Conservation (phyloP, 2,329 filamentous ascomycete species). For the Thermoascus crustaceus region DNA sequence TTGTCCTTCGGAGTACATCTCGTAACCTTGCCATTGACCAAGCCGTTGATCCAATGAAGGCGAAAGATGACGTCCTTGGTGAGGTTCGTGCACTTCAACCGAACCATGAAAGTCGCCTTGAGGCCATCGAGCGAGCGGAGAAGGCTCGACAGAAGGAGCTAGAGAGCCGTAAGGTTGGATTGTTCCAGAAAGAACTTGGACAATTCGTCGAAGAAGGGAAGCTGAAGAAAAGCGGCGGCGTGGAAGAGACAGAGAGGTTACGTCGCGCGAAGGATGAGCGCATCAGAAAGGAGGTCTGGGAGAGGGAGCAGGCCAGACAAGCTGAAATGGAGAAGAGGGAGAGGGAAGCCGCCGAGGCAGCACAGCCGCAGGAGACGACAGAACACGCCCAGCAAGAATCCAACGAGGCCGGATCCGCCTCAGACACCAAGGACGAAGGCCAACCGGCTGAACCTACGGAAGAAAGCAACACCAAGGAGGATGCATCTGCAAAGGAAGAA, state of each 20-base stretch:
- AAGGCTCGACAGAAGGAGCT: conserved; percentile 84
- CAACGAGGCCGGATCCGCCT: conserved; percentile 7
- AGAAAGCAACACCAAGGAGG: conserved; percentile 6
- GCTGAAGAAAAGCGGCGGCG: conserved; percentile 90
- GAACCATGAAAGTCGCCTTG: conserved; percentile 85
- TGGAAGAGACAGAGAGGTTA: conserved; percentile 85
- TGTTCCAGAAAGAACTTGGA: conserved; percentile 77
- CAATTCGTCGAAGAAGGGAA: conserved; percentile 82
- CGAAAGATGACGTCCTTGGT: conserved; percentile 83
- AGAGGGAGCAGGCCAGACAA: conserved; percentile 44
- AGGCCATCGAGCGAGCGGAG: conserved; percentile 96
- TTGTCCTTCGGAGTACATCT: conserved; percentile 43
- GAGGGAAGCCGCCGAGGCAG: conserved; percentile 21
- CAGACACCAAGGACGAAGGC: conserved; percentile 2
- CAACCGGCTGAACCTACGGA: conserved; percentile 6
- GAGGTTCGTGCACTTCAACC: conserved; percentile 90
- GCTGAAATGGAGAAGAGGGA: conserved; percentile 40
- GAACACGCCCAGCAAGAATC: conserved; percentile 12
- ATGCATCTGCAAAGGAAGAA: conserved; percentile 6
- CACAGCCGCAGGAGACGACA: conserved; percentile 5
- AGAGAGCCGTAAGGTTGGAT: conserved; percentile 61
- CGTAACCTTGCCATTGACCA: conserved; percentile 43
- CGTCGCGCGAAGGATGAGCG: conserved; percentile 79
- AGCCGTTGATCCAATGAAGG: conserved; percentile 62
- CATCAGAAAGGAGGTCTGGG: conserved; percentile 66